Conservation (phyloP, 768 basidiomycete species). For the Boletales sp. region DNA sequence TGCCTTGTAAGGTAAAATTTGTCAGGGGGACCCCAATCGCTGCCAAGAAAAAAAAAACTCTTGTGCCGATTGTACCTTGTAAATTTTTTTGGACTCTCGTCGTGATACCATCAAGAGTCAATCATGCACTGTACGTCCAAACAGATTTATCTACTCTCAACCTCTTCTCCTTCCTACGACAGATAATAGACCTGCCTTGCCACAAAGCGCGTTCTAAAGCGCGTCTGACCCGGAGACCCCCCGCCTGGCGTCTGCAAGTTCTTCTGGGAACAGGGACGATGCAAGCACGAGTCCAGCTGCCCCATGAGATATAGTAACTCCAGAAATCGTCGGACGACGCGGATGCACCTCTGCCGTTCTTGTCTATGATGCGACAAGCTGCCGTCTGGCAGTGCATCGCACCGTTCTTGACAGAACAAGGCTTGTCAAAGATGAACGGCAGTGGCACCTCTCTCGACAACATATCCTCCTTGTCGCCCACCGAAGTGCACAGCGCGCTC, state of each 20-base stretch:
- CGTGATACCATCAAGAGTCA: too few relatives aligned
- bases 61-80: too few relatives aligned
- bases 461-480: conserved; percentile 35
- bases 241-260: conserved; percentile 41
- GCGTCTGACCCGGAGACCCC: conserved; percentile 1
- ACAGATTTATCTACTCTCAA: too few relatives aligned
- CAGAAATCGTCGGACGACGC: neutral
- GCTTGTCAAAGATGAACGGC: conserved; percentile 43
- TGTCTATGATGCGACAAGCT: conserved; percentile 7
- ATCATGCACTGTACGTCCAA: too few relatives aligned
- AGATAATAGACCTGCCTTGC: neutral
- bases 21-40: too few relatives aligned
- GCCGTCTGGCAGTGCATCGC: conserved; percentile 29
- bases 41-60: too few relatives aligned
- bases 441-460: conserved; percentile 38
- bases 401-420: conserved; percentile 37
- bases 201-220: neutral
- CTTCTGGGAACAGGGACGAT: conserved; percentile 47
- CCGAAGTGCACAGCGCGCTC: conserved; percentile 44
- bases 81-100: too few relatives aligned
- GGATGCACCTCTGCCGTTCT: neutral
- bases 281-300: conserved; percentile 46
- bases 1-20: too few relatives aligned
- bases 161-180: too few relatives aligned
- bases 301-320: conserved; percentile 39